Conservation (phyloP, 208 protist genomes). For the Leishmania guyanensis region DNA sequence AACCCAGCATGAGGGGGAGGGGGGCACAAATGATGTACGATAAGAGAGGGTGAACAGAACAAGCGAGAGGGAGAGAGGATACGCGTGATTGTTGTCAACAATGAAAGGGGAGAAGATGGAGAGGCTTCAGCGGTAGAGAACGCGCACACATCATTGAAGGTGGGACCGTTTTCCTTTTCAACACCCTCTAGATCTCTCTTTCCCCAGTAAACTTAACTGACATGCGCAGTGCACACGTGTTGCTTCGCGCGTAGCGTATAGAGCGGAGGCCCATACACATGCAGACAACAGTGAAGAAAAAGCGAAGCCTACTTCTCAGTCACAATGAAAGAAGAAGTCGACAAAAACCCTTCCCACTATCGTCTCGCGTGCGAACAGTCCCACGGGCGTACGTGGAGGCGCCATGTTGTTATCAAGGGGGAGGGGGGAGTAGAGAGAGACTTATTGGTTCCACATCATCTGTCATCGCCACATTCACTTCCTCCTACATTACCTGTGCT, state of each 20-base stretch:
- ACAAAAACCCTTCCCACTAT: neutral
- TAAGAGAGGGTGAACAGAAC: neutral
- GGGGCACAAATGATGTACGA: neutral
- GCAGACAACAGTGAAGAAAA: neutral
- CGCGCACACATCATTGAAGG: neutral
- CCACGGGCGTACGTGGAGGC: neutral
- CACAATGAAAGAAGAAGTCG: neutral
- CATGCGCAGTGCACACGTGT: neutral
- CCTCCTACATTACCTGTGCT: neutral
- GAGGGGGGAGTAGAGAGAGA: neutral
- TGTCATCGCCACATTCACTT: neutral
- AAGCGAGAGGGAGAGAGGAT: neutral
- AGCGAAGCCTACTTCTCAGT: neutral
- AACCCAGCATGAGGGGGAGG: neutral
- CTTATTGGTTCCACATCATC: too few species aligned
- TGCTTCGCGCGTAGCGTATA: neutral
- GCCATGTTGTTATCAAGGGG: neutral
- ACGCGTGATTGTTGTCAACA: neutral
- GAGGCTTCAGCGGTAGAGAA: neutral
- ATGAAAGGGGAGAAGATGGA: neutral
- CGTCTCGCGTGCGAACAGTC: neutral
- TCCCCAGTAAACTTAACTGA: neutral
- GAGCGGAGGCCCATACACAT: neutral
- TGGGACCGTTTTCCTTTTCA: neutral
- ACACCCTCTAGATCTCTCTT: neutral